Conservation (phyloP, 345 rosid species). For the Cochlearia excelsa region DNA sequence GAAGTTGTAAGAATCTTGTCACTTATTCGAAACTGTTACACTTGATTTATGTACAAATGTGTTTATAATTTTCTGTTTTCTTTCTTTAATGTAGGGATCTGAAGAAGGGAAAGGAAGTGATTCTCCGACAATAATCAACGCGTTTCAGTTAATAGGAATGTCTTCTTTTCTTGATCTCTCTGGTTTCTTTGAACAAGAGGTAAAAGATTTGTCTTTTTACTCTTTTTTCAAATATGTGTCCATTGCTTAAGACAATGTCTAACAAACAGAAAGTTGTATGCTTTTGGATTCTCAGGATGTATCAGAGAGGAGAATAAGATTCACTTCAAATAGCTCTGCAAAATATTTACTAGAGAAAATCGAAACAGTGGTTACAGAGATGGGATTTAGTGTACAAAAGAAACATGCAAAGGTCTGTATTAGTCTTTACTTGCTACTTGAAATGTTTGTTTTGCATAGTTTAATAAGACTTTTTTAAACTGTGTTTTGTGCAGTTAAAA, state of each 20-base stretch:
- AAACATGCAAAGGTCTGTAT: slow-evolving; percentile 68
- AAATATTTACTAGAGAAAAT: slow-evolving; percentile 77
- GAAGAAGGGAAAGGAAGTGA: slow-evolving; percentile 50
- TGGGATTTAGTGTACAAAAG: slow-evolving; percentile 86
- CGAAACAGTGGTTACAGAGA: slow-evolving; percentile 56
- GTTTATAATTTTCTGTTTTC: slow-evolving; percentile 12
- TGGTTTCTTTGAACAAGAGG: slow-evolving; percentile 93
- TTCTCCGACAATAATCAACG: slow-evolving; percentile 65
- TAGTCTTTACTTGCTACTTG: background rate
- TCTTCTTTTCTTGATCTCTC: slow-evolving; percentile 91
- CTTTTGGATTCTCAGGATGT: slow-evolving; percentile 49
- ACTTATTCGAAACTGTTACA: background rate
- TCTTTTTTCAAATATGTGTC: slow-evolving; percentile 13
- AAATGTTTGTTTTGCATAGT: background rate
- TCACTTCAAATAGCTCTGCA: slow-evolving; percentile 70
- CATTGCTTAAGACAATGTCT: slow-evolving; percentile 17
- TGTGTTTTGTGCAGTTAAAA: slow-evolving; percentile 45
- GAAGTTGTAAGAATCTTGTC: slow-evolving; percentile 47
- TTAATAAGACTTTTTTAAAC: background rate
- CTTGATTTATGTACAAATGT: slow-evolving; percentile 7
- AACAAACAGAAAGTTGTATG: background rate
- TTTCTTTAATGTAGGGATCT: slow-evolving; percentile 42
- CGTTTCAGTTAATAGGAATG: slow-evolving; percentile 96
- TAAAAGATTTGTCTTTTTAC: slow-evolving; percentile 17
- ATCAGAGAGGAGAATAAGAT: slow-evolving; percentile 90